Base-by-base conservation (phyloP, 2,329 filamentous ascomycete genomes). In the Fusarium cicatricum region DNA sequence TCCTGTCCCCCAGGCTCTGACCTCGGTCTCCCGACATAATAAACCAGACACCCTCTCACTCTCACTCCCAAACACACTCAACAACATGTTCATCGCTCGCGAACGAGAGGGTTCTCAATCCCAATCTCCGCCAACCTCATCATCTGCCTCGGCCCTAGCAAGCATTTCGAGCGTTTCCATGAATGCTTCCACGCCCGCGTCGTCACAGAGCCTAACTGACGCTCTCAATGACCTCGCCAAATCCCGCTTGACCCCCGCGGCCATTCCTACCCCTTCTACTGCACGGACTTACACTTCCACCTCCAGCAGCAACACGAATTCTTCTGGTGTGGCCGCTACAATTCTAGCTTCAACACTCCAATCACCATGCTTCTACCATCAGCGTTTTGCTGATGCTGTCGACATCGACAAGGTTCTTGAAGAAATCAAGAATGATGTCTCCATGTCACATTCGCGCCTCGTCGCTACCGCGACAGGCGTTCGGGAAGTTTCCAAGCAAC, bases 331-430 rank as follows among this genome's bases (percentile, higher is more conserved):
- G 9, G 51, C 55, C 19, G 55, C 57, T 34, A 59, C 54, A 21
- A 54, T 59, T 37, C 51, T 68, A 21, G 55, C 51, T 23, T 58
- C 88, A 11, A 83, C 67, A 11, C 79, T 98, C 47, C 89, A 94
- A 67, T 97, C 93, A 38, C 95, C 95, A 12, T 99, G 95, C 79
- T 99, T 96, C 78, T 98, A 97, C 78, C 95, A 99, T 77, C 91
- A 96, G 77, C 87, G 94, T 60, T 99, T 99, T 71, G 95, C 97
- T 68, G 92, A 97, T 72, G 91, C 93, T 9, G 92, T 99, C 67
- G 92, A 99, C 74, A 92, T 98, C 55, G 90, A 95, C 66, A 95
- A 90, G 76, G 92, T 99, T 6, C 82, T 99, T 7, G 93, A 98
- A 71, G 95, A 99, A 76, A 96, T 98, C 69, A 89, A 89, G 71